phyloP scores from a whole-genome alignment of 2,329 filamentous ascomycete genomes.

The Aureobasidium sp. region DNA sequence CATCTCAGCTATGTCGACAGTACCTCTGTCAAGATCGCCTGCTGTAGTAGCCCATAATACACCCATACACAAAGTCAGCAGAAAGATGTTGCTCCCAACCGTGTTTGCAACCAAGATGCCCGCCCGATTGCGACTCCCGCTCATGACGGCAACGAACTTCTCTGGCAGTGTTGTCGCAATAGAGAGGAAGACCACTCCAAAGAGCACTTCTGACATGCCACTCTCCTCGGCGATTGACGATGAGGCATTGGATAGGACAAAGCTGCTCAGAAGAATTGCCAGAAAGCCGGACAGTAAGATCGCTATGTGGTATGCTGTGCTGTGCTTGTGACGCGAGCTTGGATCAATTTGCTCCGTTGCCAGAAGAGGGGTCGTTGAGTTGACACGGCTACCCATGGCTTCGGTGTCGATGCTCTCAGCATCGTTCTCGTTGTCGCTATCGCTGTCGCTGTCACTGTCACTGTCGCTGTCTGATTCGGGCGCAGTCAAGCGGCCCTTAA shows the following conservation, averaged over 20 bases:
- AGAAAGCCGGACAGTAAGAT: conserved; percentile 41
- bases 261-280: conserved; percentile 41
- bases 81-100: conserved; percentile 49
- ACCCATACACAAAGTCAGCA: conserved; percentile 46
- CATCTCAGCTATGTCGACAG: background rate
- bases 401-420: background rate
- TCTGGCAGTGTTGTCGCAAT: conserved; percentile 50
- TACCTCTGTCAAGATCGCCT: background rate
- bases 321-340: background rate
- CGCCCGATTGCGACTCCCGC: conserved; percentile 39
- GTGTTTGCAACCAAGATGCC: conserved; percentile 49
- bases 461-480: conserved; percentile 41
- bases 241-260: conserved; percentile 43
- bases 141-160: conserved; percentile 46
- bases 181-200: conserved; percentile 43
- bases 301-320: conserved; percentile 30
- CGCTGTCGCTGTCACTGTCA: conserved; percentile 27
- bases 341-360: background rate
- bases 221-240: conserved; percentile 36
- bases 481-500: conserved; percentile 35
- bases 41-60: conserved; percentile 25
- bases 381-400: background rate
- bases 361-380: background rate
- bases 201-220: conserved; percentile 39
- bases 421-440: conserved; percentile 18